These are phyloP conservation scores for Pestalotiopsis sp. DNA, from an alignment of 2,329 filamentous ascomycete genomes.

Conservation along the genomic window DNA sequence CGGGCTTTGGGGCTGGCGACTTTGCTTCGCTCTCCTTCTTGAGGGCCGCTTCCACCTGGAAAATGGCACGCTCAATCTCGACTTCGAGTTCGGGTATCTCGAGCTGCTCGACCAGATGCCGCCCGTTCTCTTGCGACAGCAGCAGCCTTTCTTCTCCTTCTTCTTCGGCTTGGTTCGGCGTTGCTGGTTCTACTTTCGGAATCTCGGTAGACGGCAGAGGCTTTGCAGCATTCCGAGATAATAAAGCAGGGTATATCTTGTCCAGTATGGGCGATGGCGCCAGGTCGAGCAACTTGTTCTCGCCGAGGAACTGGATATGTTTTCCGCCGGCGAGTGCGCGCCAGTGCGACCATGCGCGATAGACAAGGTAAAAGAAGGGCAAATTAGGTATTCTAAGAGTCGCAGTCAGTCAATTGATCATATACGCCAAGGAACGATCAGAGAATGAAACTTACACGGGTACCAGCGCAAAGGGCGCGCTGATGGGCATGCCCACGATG, in stretches of 20 bases:
- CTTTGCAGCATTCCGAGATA: constrained; percentile 27
- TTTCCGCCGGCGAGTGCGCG: constrained; percentile 82
- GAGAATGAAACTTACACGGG: constrained; percentile 69
- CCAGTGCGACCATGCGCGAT: constrained; percentile 91
- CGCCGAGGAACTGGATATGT: constrained; percentile 80
- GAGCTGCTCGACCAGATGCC: constrained; percentile 62
- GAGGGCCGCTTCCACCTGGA: constrained; percentile 66
- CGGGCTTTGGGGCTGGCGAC: constrained; percentile 16
- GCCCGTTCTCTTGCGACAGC: constrained; percentile 55
- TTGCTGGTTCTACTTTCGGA: constrained; percentile 16
- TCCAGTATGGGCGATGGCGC: constrained; percentile 73
- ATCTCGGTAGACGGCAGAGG: constrained; percentile 22
- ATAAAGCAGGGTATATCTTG: constrained; percentile 62
- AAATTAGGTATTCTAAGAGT: constrained; percentile 78
- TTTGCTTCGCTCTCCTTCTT: constrained; percentile 35
- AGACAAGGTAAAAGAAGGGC: constrained; percentile 94
- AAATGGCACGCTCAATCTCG: constrained; percentile 76
- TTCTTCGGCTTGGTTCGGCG: constrained; percentile 28
- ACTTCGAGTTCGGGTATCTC: constrained; percentile 71
- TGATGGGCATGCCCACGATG: constrained; percentile 79
- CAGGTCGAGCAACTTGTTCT: constrained; percentile 70
- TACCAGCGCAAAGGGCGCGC: constrained; percentile 79
- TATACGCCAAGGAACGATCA: background rate
- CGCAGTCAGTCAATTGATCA: constrained; percentile 18
- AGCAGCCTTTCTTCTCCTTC: constrained; percentile 46